Evolutionary conservation across 345 rosid genomes (phyloP).

Genomic region (Durio zibethinus): DNA sequence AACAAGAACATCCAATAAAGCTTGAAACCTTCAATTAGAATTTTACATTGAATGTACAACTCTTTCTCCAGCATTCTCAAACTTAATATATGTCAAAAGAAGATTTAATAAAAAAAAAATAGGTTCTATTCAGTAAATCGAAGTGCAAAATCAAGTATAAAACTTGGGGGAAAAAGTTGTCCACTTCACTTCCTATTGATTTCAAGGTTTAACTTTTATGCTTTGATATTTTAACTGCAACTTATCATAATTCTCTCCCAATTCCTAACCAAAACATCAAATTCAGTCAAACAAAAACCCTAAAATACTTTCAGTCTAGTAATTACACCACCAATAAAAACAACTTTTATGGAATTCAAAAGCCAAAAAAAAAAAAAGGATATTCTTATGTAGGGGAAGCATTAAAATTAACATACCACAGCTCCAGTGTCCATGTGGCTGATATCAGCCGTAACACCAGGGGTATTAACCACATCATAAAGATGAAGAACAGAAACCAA

Average conservation of each 20-base stretch:
- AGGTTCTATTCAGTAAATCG: neutral
- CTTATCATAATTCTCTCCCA: neutral
- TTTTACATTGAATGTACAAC: neutral
- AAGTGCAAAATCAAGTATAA: neutral
- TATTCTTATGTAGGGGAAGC: neutral
- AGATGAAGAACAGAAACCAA: conserved; percentile 91
- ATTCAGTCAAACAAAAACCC: neutral
- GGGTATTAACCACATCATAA: conserved; percentile 87
- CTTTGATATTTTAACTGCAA: neutral
- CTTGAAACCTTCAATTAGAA: neutral
- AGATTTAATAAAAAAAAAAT: neutral
- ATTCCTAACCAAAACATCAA: neutral
- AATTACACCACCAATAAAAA: neutral
- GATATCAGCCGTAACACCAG: conserved; percentile 92
- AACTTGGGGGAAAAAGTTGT: neutral
- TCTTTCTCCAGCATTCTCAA: neutral
- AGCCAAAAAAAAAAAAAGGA: neutral
- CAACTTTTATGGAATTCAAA: neutral
- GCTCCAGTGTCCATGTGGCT: conserved; percentile 98
- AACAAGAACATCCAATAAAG: neutral
- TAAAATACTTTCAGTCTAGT: neutral
- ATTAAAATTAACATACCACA: conserved; percentile 44
- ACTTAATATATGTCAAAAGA: neutral
- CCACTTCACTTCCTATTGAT: neutral
- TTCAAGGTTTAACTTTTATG: neutral